A percentile compares a stretch with the other conserved stretches of the same genome.
Conservation (phyloP, 2,329 filamentous ascomycete genomes). For the Alternaria sp. region DNA sequence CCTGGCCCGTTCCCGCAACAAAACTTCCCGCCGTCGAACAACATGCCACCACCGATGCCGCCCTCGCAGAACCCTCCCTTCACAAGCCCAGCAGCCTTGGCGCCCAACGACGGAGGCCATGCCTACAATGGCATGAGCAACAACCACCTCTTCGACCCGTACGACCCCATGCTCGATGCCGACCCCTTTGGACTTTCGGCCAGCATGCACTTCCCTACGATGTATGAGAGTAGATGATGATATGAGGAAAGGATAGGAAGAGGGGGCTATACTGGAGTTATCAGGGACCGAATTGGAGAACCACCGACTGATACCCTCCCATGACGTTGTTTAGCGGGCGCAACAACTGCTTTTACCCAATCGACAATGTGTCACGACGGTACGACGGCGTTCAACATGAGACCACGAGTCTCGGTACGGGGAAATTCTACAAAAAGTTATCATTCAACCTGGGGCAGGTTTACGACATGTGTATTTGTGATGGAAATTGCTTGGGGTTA, state of each 20-base stretch:
- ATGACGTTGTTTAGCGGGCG: conserved; percentile 44
- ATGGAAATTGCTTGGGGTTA: conserved; percentile 3
- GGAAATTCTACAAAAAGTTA: conserved; percentile 38
- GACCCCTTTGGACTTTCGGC: conserved; percentile 93
- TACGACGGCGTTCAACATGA: conserved; percentile 33
- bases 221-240: conserved; percentile 60
- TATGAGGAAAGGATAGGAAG: conserved; percentile 19
- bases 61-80: conserved; percentile 47
- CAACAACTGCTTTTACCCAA: conserved; percentile 15
- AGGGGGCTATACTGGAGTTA: conserved; percentile 9
- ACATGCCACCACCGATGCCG: conserved; percentile 48
- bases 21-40: conserved; percentile 58
- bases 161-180: conserved; percentile 87
- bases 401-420: conserved; percentile 9
- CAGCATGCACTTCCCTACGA: conserved; percentile 92
- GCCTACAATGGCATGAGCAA: conserved; percentile 56
- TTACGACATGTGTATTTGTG: conserved; percentile 11
- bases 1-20: conserved; percentile 68
- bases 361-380: conserved; percentile 21
- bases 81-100: conserved; percentile 40
- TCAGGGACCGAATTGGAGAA: conserved; percentile 1
- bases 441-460: conserved; percentile 11
- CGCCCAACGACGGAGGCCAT: conserved; percentile 41
- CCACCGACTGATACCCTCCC: conserved; percentile 16
- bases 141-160: conserved; percentile 68